These are phyloP conservation scores for Lasiodiplodia gonubiensis DNA, from an alignment of 2,329 filamentous ascomycete genomes.

Conservation along the genomic window DNA sequence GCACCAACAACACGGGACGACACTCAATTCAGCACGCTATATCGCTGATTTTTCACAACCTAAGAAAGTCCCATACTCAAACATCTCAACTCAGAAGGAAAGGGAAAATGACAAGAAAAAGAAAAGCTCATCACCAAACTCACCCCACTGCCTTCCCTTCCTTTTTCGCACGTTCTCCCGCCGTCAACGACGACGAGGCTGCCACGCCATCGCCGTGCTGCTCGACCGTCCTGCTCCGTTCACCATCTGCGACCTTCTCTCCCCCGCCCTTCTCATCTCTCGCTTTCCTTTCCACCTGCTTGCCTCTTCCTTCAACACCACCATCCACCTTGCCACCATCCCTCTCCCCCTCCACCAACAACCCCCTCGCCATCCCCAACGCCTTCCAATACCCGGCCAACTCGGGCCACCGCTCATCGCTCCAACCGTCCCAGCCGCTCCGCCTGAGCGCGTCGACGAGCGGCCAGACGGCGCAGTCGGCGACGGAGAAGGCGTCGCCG, in stretches of 20 bases:
- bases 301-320: background rate
- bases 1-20: too few relatives aligned
- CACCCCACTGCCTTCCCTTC: too few relatives aligned
- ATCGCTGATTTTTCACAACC: too few relatives aligned
- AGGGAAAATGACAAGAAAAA: too few relatives aligned
- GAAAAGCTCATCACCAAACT: too few relatives aligned
- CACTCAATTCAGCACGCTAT: too few relatives aligned
- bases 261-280: background rate
- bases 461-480: conserved; percentile 44
- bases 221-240: background rate
- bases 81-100: too few relatives aligned
- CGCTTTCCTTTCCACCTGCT: conserved; percentile 8
- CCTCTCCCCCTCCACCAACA: background rate
- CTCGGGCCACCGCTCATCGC: background rate
- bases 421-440: conserved; percentile 33
- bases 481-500: conserved; percentile 40
- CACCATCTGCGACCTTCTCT: background rate
- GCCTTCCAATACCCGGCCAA: background rate
- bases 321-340: background rate
- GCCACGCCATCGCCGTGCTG: too few relatives aligned
- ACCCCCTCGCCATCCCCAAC: background rate
- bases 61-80: too few relatives aligned
- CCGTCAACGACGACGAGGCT: too few relatives aligned
- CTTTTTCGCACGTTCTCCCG: too few relatives aligned
- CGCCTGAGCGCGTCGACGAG: conserved; percentile 37